Conservation (phyloP, 2,329 filamentous ascomycete species). For the Cladosporium sp. region DNA sequence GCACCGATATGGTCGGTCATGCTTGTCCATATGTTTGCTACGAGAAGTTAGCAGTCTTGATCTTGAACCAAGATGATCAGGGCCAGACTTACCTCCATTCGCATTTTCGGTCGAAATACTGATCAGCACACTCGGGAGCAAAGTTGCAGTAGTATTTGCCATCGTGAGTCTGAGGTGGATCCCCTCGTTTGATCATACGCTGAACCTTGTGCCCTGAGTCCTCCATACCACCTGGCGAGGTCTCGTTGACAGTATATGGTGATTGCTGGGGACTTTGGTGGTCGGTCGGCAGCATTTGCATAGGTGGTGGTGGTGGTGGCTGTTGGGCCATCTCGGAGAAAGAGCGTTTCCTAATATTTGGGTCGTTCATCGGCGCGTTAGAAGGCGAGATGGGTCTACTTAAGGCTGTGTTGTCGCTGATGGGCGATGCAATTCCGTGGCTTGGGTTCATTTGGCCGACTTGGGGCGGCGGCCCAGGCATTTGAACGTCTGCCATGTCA, state of each 20-base stretch:
- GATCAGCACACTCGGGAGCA: slow-evolving; percentile 63
- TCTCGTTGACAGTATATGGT: not conserved
- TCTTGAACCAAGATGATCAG: not conserved
- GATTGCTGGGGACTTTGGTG: slow-evolving; percentile 4
- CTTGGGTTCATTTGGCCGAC: not conserved
- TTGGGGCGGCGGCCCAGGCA: slow-evolving; percentile 15
- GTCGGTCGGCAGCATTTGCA: not conserved
- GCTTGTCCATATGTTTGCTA: slow-evolving; percentile 98
- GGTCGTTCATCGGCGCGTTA: slow-evolving; percentile 20
- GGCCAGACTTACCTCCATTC: slow-evolving; percentile 77
- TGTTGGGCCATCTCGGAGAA: slow-evolving; percentile 27
- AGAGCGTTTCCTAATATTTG: slow-evolving; percentile 26
- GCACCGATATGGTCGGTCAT: slow-evolving; percentile 90
- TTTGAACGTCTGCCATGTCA: slow-evolving; percentile 1
- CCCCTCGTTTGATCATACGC: slow-evolving; percentile 31
- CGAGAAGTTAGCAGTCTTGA: slow-evolving; percentile 17
- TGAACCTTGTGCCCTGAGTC: slow-evolving; percentile 11
- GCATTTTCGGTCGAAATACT: slow-evolving; percentile 75
- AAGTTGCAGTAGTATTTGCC: slow-evolving; percentile 73
- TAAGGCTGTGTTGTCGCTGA: slow-evolving; percentile 17
- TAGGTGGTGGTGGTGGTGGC: not conserved
- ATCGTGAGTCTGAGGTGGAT: slow-evolving; percentile 59
- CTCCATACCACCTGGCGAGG: slow-evolving; percentile 1
- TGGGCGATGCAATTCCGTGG: not conserved
- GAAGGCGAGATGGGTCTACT: slow-evolving; percentile 24